A percentile compares a stretch with the other conserved stretches of the same genome.
phyloP scores from a whole-genome alignment of 306 rosid genomes.

The Prunus fruticosa region DNA sequence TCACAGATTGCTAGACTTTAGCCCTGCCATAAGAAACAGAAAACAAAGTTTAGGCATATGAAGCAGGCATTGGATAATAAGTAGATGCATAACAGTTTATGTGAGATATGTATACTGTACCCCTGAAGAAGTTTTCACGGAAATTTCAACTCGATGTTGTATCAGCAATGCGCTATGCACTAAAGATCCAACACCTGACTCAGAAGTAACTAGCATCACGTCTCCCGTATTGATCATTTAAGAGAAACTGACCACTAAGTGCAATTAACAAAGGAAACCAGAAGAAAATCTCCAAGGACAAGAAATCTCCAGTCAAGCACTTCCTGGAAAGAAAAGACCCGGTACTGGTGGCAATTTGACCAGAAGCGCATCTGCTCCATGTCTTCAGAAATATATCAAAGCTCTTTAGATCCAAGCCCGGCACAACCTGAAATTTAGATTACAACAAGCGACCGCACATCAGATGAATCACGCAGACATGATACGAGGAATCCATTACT shows the following conservation, averaged over 20 bases:
- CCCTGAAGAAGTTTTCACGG: constrained; percentile 59
- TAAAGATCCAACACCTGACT: constrained; percentile 86
- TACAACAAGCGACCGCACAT: background rate
- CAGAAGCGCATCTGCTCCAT: constrained; percentile 74
- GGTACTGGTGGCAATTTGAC: constrained; percentile 79
- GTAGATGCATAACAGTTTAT: background rate
- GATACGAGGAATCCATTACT: background rate
- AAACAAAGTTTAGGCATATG: background rate
- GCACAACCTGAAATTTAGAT: constrained; percentile 42
- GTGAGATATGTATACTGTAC: constrained; percentile 31
- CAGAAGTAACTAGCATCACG: constrained; percentile 74
- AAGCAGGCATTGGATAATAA: background rate
- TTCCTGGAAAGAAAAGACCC: constrained; percentile 89
- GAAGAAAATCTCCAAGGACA: constrained; percentile 83
- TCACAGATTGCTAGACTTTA: constrained; percentile 47
- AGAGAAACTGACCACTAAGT: constrained; percentile 75
- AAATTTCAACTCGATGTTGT: constrained; percentile 53
- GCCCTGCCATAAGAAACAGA: constrained; percentile 46
- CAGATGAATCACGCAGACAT: background rate
- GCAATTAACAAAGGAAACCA: constrained; percentile 95
- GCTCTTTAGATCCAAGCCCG: constrained; percentile 48
- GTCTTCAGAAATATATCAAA: constrained; percentile 43
- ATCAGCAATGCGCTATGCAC: constrained; percentile 81
- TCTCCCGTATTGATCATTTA: constrained; percentile 73
- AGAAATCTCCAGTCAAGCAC: constrained; percentile 96